Percentiles rank a stretch among this genome's conserved stretches.
These are phyloP conservation scores for Meira miltonrushii DNA, from an alignment of 1,284 basidiomycete genomes.

Conservation along the genomic window DNA sequence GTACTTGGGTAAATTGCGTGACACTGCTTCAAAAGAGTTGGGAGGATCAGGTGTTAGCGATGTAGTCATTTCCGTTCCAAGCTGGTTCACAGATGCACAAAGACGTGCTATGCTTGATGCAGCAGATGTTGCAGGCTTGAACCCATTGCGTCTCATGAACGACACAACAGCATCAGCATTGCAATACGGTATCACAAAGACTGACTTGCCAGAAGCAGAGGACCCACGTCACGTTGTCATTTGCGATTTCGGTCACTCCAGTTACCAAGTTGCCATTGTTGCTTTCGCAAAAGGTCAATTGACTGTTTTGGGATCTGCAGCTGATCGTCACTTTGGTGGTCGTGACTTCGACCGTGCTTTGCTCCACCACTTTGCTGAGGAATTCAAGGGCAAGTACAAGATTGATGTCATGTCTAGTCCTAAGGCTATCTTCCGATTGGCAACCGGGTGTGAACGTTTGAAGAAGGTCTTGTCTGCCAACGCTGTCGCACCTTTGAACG, in stretches of 20 bases:
- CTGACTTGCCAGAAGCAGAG: constrained; percentile 50
- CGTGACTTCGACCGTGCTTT: constrained; percentile 51
- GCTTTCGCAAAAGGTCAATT: constrained; percentile 51
- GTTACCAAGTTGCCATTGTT: constrained; percentile 51
- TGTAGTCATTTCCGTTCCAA: constrained; percentile 49
- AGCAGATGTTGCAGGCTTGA: constrained; percentile 50
- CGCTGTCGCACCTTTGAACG: constrained; percentile 49
- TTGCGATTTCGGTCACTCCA: constrained; percentile 52
- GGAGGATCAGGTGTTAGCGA: constrained; percentile 47
- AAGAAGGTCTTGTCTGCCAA: constrained; percentile 53
- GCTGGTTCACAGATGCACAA: constrained; percentile 51
- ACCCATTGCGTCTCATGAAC: constrained; percentile 50
- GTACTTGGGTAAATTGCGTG: constrained; percentile 50
- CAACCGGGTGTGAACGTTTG: constrained; percentile 49
- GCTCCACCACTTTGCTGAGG: constrained; percentile 49
- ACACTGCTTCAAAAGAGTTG: constrained; percentile 47
- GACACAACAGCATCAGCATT: constrained; percentile 51
- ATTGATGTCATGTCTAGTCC: constrained; percentile 50
- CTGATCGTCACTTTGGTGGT: constrained; percentile 51
- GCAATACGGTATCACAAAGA: constrained; percentile 52
- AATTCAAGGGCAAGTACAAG: constrained; percentile 53
- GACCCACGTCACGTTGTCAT: constrained; percentile 50
- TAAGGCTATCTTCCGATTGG: constrained; percentile 51
- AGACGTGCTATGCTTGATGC: constrained; percentile 49
- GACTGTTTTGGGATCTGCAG: constrained; percentile 47